Conservation (phyloP, 192 early-diverging fungal species). For the Umbelopsis sp. region DNA sequence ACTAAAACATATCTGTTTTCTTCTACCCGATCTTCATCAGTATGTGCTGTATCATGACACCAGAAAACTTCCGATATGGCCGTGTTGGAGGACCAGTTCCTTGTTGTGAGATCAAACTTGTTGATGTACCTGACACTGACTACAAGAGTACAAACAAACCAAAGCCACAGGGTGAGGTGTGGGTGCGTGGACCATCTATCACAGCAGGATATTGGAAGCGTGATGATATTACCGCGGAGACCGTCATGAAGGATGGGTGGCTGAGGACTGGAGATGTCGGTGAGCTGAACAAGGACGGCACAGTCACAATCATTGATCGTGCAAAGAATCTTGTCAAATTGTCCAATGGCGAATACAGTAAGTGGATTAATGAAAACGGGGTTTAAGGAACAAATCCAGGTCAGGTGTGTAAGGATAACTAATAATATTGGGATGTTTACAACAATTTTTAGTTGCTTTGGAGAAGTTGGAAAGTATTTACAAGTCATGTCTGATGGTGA, state of each 20-base stretch:
- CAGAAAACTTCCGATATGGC: conserved; percentile 57
- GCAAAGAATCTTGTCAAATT: conserved; percentile 95
- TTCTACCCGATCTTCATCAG: conserved; percentile 26
- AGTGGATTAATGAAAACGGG: not conserved
- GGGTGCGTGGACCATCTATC: conserved; percentile 79
- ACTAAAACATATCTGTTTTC: not conserved
- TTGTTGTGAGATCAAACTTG: conserved; percentile 78
- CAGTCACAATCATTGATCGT: conserved; percentile 86
- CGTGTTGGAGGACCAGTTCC: conserved; percentile 78
- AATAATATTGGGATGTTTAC: not conserved
- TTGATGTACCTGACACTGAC: conserved; percentile 66
- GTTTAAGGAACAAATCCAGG: not conserved
- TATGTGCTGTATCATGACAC: conserved; percentile 68
- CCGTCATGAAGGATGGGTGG: conserved; percentile 81
- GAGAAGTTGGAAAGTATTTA: conserved; percentile 94
- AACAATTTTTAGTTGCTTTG: conserved; percentile 61
- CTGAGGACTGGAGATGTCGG: conserved; percentile 90
- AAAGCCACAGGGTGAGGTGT: conserved; percentile 82
- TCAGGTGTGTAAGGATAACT: not conserved
- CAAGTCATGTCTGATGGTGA: conserved; percentile 68
- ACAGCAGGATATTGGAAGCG: conserved; percentile 83
- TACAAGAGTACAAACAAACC: conserved; percentile 62
- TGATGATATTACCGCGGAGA: conserved; percentile 62
- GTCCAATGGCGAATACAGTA: conserved; percentile 81
- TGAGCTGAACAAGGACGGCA: conserved; percentile 78